These are phyloP conservation scores for Trametes cingulata DNA, from an alignment of 768 basidiomycete genomes.

Conservation along the genomic window DNA sequence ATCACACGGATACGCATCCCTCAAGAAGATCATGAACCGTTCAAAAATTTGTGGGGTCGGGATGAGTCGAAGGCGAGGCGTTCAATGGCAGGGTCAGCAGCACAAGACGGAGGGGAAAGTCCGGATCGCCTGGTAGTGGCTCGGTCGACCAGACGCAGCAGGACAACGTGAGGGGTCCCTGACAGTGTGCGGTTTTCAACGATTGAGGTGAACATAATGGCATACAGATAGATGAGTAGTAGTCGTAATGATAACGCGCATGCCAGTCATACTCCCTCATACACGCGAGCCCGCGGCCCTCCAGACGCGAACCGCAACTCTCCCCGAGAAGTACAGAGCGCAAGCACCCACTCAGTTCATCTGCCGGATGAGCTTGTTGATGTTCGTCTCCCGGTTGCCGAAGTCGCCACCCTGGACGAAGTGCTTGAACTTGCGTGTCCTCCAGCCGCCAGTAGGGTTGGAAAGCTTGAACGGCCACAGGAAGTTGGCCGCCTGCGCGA, in stretches of 20 bases:
- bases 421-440: constrained; percentile 96
- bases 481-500: constrained; percentile 80
- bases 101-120: too few species aligned
- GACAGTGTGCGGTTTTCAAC: constrained; percentile 7
- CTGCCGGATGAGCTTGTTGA: constrained; percentile 96
- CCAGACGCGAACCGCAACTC: constrained; percentile 5
- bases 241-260: constrained; percentile 24
- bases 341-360: constrained; percentile 64
- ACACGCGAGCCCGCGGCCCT: constrained; percentile 17
- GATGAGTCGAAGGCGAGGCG: too few species aligned
- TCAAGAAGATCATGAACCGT: too few species aligned
- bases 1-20: too few species aligned
- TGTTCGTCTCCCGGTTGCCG: constrained; percentile 94
- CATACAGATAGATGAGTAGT: constrained; percentile 29
- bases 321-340: neutral
- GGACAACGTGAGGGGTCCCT: neutral
- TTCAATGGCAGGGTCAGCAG: too few species aligned
- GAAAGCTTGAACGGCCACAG: constrained; percentile 99
- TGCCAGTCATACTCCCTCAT: constrained; percentile 28
- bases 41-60: too few species aligned
- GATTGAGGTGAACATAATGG: constrained; percentile 29
- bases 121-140: too few species aligned
- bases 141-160: too few species aligned
- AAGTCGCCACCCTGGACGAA: constrained; percentile 96
- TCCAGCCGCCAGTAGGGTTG: constrained; percentile 98